Evolutionary conservation across 768 basidiomycete genomes (phyloP).

Genomic region (Termitomyces heimii): DNA sequence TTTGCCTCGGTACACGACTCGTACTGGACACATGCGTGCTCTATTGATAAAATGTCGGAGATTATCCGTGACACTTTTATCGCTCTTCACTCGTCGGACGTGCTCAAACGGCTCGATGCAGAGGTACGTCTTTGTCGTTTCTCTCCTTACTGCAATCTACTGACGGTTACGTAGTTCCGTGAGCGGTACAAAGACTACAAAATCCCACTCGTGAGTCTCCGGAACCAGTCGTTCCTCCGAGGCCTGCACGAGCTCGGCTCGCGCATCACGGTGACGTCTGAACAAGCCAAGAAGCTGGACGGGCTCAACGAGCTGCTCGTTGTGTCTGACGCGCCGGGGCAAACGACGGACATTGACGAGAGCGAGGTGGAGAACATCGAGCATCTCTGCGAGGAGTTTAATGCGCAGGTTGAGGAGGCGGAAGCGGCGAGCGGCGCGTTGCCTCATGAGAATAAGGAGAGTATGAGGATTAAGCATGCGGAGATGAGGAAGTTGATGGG

Average conservation of each 20-base stretch:
- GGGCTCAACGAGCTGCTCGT: conserved; percentile 29
- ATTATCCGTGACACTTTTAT: conserved; percentile 94
- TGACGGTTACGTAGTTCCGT: conserved; percentile 69
- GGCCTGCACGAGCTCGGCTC: conserved; percentile 38
- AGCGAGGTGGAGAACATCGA: conserved; percentile 13
- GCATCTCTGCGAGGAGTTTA: conserved; percentile 4
- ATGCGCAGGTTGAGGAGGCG: conserved; percentile 15
- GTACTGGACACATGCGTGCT: conserved; percentile 94
- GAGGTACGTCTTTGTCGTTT: conserved; percentile 54
- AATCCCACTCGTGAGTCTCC: conserved; percentile 50
- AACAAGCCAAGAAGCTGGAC: conserved; percentile 28
- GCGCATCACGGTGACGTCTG: conserved; percentile 33
- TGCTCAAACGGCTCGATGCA: conserved; percentile 61
- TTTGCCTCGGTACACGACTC: conserved; percentile 99
- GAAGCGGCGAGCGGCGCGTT: conserved; percentile 14
- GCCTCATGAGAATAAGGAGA: conserved; percentile 19
- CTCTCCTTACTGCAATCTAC: no score
- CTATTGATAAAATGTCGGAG: conserved; percentile 82
- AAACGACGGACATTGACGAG: conserved; percentile 26
- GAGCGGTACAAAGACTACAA: conserved; percentile 73
- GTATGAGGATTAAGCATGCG: conserved; percentile 17
- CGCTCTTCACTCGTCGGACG: conserved; percentile 82
- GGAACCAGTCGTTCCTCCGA: conserved; percentile 28
- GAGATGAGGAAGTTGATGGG: conserved; percentile 26
- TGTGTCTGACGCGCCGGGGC: conserved; percentile 29